Evolutionary conservation across 2,329 filamentous ascomycete genomes (phyloP), one percentile per base, ranked within the genome.

Genomic region (Talaromyces sp.): DNA sequence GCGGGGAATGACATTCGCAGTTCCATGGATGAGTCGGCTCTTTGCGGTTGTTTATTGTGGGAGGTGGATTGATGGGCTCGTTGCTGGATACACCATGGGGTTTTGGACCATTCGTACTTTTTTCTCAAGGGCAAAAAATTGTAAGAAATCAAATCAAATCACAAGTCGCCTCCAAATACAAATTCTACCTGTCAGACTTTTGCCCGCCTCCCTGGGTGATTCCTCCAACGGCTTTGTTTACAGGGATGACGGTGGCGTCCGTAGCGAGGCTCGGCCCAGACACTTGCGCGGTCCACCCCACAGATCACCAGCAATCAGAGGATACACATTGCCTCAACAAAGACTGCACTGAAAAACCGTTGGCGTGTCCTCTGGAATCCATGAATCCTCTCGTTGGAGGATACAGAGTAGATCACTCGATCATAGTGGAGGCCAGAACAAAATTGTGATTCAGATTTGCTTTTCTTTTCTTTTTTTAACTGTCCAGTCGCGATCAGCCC

Each of bases 31-130:
- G 22, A 39, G 27, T 3, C 35, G 22, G 42, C 52, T 45, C 40
- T 40, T 58, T 61, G 39, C 20, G 47, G 59, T 49, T 57, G 52
- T 62, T 57, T 60, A 51, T 62, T 63, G 51, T 50, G 49, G 45
- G 13, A 9, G 20, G 10, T 16, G 9, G n/a, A n/a, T n/a, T n/a
- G 20, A 17, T 37, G 33, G 20, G 13, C 33, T 47, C 16, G 43
- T n/a, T n/a, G n/a, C n/a, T n/a, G n/a, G n/a, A n/a, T n/a, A n/a
- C n/a, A n/a, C n/a, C n/a, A n/a, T n/a, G n/a, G n/a, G n/a, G n/a
- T n/a, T n/a, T n/a, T n/a, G n/a, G n/a, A n/a, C n/a, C n/a, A n/a
- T n/a, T n/a, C 32, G 33, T 47, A 39, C 32, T 45, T 24, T 45
- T n/a, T 3, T 22, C 19, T n/a, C n/a, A n/a, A n/a, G n/a, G n/a